phyloP scores from a whole-genome alignment of 345 rosid genomes.

The Eucalyptus dawsonii region DNA sequence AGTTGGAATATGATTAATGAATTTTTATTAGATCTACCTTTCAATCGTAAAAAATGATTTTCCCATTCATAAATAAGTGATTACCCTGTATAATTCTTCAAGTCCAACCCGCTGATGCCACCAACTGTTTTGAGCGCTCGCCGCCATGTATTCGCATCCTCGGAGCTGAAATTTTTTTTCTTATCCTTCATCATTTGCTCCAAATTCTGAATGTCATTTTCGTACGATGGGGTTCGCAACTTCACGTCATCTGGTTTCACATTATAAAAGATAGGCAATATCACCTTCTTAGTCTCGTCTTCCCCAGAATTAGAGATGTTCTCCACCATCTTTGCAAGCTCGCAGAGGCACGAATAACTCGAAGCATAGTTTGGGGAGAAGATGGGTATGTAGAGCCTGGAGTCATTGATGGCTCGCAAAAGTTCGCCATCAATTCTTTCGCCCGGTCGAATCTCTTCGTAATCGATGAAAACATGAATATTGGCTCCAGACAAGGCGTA shows the following conservation, averaged over 20 bases:
- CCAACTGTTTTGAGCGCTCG: background rate
- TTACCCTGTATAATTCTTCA: background rate
- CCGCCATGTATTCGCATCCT: background rate
- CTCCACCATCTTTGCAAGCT: background rate
- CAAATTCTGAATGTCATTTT: rapidly evolving
- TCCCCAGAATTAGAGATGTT: background rate
- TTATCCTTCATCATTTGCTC: background rate
- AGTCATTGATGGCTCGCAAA: background rate
- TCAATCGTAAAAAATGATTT: rapidly evolving
- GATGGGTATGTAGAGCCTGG: background rate
- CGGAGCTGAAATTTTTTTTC: background rate
- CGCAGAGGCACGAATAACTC: rapidly evolving
- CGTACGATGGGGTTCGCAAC: rapidly evolving
- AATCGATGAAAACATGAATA: background rate
- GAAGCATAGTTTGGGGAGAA: rapidly evolving
- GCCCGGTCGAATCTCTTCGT: background rate
- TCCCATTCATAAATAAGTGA: rapidly evolving
- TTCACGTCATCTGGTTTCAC: rapidly evolving
- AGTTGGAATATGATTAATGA: background rate
- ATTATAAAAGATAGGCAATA: background rate
- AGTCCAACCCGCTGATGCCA: background rate
- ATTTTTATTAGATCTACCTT: background rate
- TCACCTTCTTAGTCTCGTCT: background rate
- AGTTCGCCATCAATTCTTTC: background rate
- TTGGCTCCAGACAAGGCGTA: rapidly evolving